Conservation (phyloP, 768 basidiomycete species). For the Cystofilobasidium macerans region DNA sequence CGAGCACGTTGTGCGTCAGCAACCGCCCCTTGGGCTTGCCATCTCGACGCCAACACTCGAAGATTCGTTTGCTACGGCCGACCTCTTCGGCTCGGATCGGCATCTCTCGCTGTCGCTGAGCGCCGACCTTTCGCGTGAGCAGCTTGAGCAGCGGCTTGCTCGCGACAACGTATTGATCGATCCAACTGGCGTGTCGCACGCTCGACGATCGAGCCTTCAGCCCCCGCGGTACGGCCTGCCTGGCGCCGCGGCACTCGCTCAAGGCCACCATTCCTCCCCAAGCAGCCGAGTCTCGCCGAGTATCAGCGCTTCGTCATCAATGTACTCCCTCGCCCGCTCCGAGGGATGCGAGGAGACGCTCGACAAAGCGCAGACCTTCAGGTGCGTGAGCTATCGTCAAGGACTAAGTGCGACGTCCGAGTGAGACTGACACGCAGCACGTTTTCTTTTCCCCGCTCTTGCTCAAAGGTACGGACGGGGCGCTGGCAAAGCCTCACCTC, state of each 20-base stretch:
- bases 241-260: not conserved
- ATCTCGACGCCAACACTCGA: not conserved
- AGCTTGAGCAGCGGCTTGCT: not conserved
- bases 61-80: not conserved
- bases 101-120: slow-evolving; percentile 1
- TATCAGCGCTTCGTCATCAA: not conserved
- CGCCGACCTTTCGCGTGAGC: not conserved
- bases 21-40: not conserved
- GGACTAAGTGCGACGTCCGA: too few relatives aligned
- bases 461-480: too few relatives aligned
- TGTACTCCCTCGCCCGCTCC: not conserved
- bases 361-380: not conserved
- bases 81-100: not conserved
- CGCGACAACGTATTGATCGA: not conserved
- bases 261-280: not conserved
- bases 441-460: too few relatives aligned
- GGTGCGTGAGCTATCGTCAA: too few relatives aligned
- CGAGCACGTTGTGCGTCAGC: too few relatives aligned
- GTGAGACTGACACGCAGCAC: too few relatives aligned
- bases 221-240: not conserved
- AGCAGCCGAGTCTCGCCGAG: not conserved
- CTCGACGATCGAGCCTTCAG: not conserved
- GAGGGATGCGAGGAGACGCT: not conserved
- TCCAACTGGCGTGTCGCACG: not conserved
- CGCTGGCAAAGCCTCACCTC: too few relatives aligned